Base-by-base conservation (phyloP, 768 basidiomycete genomes). In the Tylopilus balloui region DNA sequence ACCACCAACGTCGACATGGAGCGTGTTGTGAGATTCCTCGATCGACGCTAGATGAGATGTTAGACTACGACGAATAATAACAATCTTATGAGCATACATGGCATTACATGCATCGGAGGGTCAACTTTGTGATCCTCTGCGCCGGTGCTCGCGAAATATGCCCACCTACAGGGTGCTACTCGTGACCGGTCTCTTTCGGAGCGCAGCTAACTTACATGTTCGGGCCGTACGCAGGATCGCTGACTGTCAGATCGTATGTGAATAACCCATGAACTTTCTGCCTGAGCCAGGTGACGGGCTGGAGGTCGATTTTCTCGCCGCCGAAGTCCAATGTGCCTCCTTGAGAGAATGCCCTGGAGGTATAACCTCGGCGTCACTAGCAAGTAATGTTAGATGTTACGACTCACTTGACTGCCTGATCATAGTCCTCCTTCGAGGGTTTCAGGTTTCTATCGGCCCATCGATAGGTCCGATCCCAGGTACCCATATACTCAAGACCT, bases 21-120 rank as follows among this genome's bases (percentile, higher is more conserved):
- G 31, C 48, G 34, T 47, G 47, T 60, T 60, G 2, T 60, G 58
- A 27, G 58, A 21, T 31, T 61, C 59, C 36, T 60, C 58, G 10
- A 60, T 1, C 10, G 59, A 57, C 1, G 51, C 58, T 60, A 34
- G 3, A 27, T 14, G 14, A 39, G 0, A 42, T 0, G 14, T 60
- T 5, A 56, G 28, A 20, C 21, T 14, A 32, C 6, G 4, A 20
- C 4, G 1, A 38, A 14, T 19, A 36, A 10, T 1, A 13, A 8
- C 4, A 20, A 36, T 10, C 1, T 11, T 12, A 19, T 14, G 19
- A 11, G 35, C 19, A 4, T 20, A 36, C 35, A 12, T 36, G 35
- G 35, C 35, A 36, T 36, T 20, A 36, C 19, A 11, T 50, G 24
- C 41, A 42, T 42, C 13, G 41, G 41, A 20, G 27, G 20, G 3